Evolutionary conservation across 1,284 basidiomycete species (phyloP), one percentile per base, ranked within the genome.

Genomic region (Schizophyllum amplum): DNA sequence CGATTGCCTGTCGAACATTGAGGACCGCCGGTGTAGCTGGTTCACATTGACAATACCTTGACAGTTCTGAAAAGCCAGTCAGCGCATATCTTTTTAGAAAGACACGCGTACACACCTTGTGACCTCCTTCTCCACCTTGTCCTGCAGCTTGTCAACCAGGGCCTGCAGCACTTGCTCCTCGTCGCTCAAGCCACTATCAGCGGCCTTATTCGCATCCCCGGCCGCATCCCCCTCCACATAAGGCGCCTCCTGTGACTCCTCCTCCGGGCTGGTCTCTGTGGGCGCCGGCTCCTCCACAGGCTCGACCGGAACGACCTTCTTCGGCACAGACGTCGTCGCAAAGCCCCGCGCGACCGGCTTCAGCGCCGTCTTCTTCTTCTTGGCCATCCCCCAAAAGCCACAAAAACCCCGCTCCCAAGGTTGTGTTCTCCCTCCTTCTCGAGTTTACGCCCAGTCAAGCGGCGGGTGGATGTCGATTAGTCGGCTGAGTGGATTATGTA

Each of bases 111-210:
- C 65, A 13, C 79, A 81, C 66, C 93, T 80, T 1, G 77, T 71
- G 55, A 95, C 83, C 64, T 98, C 97, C 71, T 90, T 95, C 67
- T 98, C 93, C 1, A 83, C 89, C 64, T 86, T 92, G 17, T 95
- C 92, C 65, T 96, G 91, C 26, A 91, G 75, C 64, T 83, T 86
- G 62, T 98, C 94, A 0, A 94, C 81, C 51, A 93, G 67, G 55
- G 66, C 71, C 69, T 90, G 87, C 54, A 89, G 69, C 33, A 73
- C 71, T 63, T 76, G 75, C 57, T 85, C 80, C 64, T 82, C 81
- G n/a, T 69, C 72, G 51, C 74, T 75, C 55, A 69, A 70, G 22
- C 67, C 71, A 55, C 72, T 69, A 6, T 53, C 58, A 22, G 61
- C 24, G 24, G 57, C 55, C 47, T 55, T 52, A 27, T 23, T 50